A percentile compares a stretch with the other conserved stretches of the same genome.
Evolutionary conservation across 805 yeast species (phyloP).

Genomic region (Ogataea glucozyma): DNA sequence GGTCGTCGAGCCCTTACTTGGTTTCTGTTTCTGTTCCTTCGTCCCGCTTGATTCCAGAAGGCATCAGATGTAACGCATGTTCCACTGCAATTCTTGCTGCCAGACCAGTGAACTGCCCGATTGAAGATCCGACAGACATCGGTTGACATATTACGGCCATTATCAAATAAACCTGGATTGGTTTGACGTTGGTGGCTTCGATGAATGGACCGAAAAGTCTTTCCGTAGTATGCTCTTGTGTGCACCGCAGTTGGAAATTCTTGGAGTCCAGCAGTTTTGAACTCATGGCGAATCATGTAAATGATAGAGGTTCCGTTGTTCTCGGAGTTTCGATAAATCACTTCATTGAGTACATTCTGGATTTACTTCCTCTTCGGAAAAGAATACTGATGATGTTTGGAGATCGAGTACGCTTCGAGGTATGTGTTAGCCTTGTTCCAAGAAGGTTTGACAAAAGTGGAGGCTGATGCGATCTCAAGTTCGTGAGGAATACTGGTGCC

Average conservation of each 20-base stretch:
- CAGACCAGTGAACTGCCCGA: conserved; percentile 36
- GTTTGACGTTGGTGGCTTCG: conserved; percentile 24
- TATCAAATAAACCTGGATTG: conserved; percentile 37
- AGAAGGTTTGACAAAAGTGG: conserved; percentile 3
- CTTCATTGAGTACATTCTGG: not conserved
- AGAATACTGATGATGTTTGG: conserved; percentile 40
- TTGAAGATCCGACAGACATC: conserved; percentile 36
- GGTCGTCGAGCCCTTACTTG: conserved; percentile 6
- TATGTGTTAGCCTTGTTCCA: not conserved
- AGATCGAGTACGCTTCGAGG: conserved; percentile 25
- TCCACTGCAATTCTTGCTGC: conserved; percentile 36
- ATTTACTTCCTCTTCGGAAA: conserved; percentile 34
- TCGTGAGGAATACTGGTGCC: too few species aligned
- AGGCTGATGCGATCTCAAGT: too few species aligned
- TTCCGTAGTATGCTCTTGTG: conserved; percentile 28
- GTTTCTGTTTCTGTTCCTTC: conserved; percentile 6
- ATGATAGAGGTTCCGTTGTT: conserved; percentile 26
- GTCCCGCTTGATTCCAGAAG: conserved; percentile 17
- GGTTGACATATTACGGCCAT: conserved; percentile 36
- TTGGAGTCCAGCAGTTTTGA: conserved; percentile 3
- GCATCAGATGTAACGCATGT: conserved; percentile 29
- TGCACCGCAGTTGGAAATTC: not conserved
- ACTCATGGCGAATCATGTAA: conserved; percentile 6
- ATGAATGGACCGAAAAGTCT: conserved; percentile 32
- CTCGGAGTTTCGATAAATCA: conserved; percentile 6